Percentiles rank a stretch among this genome's conserved stretches.
phyloP scores from a whole-genome alignment of 495 filamentous ascomycete species.

The Penicillium pulvis region DNA sequence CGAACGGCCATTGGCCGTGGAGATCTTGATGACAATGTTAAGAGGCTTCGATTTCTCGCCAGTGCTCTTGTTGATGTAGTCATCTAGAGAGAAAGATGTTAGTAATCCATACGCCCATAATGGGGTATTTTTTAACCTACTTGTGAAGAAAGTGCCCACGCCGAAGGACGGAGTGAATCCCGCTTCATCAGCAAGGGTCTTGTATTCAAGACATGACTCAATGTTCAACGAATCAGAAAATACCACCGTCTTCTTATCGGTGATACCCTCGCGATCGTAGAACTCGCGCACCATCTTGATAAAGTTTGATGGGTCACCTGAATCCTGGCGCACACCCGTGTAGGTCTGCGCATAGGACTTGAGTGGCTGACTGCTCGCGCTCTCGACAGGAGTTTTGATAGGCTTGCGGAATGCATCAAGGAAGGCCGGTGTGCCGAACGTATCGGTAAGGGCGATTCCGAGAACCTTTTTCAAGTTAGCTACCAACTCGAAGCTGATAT shows the following conservation, averaged over 20 bases:
- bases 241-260: conserved; percentile 86
- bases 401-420: conserved; percentile 78
- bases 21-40: conserved; percentile 97
- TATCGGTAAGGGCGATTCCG: conserved; percentile 94
- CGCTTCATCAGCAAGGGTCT: conserved; percentile 72
- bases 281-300: conserved; percentile 83
- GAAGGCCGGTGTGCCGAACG: conserved; percentile 92
- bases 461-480: conserved; percentile 57
- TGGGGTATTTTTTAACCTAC: conserved; percentile 39
- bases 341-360: conserved; percentile 83
- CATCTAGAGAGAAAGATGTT: conserved; percentile 53
- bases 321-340: conserved; percentile 89
- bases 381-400: conserved; percentile 29
- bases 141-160: conserved; percentile 93
- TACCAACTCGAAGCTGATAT: background rate
- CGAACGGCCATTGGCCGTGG: conserved; percentile 75
- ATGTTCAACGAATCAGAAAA: conserved; percentile 96
- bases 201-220: conserved; percentile 88
- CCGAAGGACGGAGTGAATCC: conserved; percentile 87
- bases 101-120: background rate
- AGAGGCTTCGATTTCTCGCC: conserved; percentile 86
- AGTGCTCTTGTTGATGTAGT: conserved; percentile 68
- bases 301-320: conserved; percentile 82
- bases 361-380: conserved; percentile 9
- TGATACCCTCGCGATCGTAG: conserved; percentile 76